Base-by-base conservation (phyloP, 2,329 filamentous ascomycete species). In the Juglanconis juglandina region DNA sequence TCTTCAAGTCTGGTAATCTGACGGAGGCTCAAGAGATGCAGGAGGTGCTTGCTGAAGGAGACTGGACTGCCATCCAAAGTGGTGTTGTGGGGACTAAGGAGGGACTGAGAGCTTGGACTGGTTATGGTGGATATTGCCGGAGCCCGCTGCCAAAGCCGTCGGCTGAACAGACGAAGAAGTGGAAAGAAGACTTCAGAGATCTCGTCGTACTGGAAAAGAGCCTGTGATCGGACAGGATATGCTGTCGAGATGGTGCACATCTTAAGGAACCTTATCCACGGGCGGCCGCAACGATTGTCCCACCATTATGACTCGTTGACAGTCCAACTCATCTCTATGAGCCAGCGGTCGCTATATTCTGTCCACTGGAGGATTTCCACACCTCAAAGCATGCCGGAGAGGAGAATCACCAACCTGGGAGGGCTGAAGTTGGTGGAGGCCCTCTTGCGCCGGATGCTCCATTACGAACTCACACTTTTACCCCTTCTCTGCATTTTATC, bases 1-100 rank as follows among this genome's bases (percentile, higher is more conserved):
- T 90, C 5, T 90, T 82, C 70, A 76, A 78, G 54, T 71, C 79
- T 46, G 87, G 87, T 30, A 78, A 83, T 62, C 68, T 83, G 42
- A 72, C 77, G 34, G 85, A 89, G 68, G 88, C 88, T 1, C 81
- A 82, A 67, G 80, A 79, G 65, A 72, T 89, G 72, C 88, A 91
- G 72, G 86, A 84, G 50, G 74, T 86, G 30, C 78, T 92, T 48
- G 85, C 87, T 49, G 78, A 81, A 53, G 89, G 86, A 50, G 89
- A 92, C 75, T 91, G 88, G 88, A 84, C 82, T 3, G 86, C 87
- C 35, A 91, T 90, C 62, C 82, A 88, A 68, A 85, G 86, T 59
- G 89, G 88, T 51, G 86, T 92, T 58, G 83, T 90, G 34, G 87
- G 87, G 50, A 87, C 88, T 66, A 92, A 91, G 77, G 82, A 84